Percentiles rank a stretch among this genome's conserved stretches.
Conservation (phyloP, 257 asterid genomes). For the Verbascum thapsus region DNA sequence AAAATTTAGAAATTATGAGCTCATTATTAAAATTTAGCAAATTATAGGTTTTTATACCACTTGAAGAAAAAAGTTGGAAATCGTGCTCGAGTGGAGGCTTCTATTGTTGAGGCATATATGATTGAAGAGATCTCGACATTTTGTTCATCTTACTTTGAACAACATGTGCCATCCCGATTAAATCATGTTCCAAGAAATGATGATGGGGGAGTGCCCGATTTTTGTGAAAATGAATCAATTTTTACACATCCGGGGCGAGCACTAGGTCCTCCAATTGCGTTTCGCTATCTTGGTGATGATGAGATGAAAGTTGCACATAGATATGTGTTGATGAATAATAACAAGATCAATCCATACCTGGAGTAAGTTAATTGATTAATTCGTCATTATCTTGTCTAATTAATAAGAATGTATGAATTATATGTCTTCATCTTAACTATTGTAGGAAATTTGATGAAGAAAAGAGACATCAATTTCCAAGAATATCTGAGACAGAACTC, state of each 20-base stretch:
- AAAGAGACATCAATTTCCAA: neutral
- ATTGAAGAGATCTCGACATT: constrained; percentile 5
- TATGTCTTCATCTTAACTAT: neutral
- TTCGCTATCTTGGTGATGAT: neutral
- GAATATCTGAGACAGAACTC: neutral
- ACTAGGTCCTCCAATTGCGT: neutral
- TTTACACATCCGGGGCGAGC: neutral
- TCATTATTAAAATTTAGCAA: no score
- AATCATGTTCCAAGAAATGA: neutral
- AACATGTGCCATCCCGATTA: neutral
- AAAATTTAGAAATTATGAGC: no score
- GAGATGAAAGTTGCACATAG: neutral
- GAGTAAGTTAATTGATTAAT: neutral
- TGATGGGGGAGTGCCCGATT: neutral
- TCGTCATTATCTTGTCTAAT: neutral
- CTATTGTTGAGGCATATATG: constrained; percentile 4
- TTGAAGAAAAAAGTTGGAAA: constrained; percentile 8
- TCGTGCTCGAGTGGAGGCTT: neutral
- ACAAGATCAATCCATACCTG: neutral
- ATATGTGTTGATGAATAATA: neutral
- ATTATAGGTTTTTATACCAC: neutral
- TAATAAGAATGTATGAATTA: neutral
- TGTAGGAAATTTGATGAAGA: neutral
- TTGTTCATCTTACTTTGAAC: constrained; percentile 3
- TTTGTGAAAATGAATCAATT: neutral